Base-by-base conservation (phyloP, 805 yeast genomes). In the Danielia reshetovae region DNA sequence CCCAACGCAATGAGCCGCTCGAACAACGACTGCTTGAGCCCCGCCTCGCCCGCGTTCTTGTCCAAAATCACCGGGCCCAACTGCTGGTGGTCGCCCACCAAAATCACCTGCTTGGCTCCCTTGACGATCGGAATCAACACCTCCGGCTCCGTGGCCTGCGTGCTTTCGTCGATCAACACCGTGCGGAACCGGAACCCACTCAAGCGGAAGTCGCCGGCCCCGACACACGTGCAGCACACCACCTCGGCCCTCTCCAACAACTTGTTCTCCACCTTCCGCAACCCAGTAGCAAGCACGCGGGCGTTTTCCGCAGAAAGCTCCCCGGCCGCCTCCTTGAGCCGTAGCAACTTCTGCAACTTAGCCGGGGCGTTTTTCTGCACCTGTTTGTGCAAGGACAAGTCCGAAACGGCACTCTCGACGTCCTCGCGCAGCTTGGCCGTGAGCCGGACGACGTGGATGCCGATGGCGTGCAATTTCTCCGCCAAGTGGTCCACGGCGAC, bases 41-140 rank as follows among this genome's bases (percentile, higher is more conserved):
- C 96, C 0, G 95, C 95, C 42, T 81, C 81, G 12, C 82, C 87
- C 3, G 95, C 96, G 47, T 74, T 73, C 49, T 77, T 75, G 47
- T 85, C 87, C 36, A 85, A 59, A 31, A 90, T 82, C 16, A 88
- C 94, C 0, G 97, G 97, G 2, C 97, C 96, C 45, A 89, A 68
- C 65, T 89, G 97, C 62, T 87, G 90, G 60, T 90, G 97, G 58
- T 89, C 97, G 52, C 97, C 97, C 24, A 88, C 96, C 22, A 89
- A 64, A 29, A 89, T 76, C 5, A 88, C 86, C 55, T 89, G 96
- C 53, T 82, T 83, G 29, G 94, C 88, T 17, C 96, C 96, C 46
- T 81, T 83, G 2, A 83, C 87, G 24, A 89, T 75, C 9, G 97
- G 96, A 45, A 89, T 86, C 50, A 89, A 69, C 50, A 85, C 78